Conservation (phyloP, 2,329 filamentous ascomycete genomes). For the Drechslerella dactyloides region DNA sequence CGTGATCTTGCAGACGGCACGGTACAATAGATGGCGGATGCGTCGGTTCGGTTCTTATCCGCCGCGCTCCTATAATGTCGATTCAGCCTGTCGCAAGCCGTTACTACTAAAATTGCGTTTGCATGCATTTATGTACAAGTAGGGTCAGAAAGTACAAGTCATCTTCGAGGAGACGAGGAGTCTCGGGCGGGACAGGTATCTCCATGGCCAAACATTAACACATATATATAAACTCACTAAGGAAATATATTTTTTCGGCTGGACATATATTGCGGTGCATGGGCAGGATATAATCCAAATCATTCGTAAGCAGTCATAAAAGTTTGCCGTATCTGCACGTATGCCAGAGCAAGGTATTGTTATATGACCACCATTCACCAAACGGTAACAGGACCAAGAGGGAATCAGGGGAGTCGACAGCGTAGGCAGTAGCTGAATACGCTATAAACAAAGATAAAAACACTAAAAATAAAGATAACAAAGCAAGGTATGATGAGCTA, state of each 20-base stretch:
- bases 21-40: too few relatives aligned
- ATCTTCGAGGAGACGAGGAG: too few relatives aligned
- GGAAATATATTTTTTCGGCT: neutral
- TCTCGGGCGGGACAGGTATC: too few relatives aligned
- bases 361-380: slow-evolving; percentile 23
- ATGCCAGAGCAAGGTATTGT: slow-evolving; percentile 19
- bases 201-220: too few relatives aligned
- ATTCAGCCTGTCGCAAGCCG: slow-evolving; percentile 40
- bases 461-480: slow-evolving; percentile 45
- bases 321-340: neutral
- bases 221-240: slow-evolving; percentile 1
- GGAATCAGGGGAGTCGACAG: neutral
- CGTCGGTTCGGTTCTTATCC: slow-evolving; percentile 45
- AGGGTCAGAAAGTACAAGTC: too few relatives aligned
- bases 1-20: too few relatives aligned
- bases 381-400: neutral
- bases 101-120: too few relatives aligned
- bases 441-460: slow-evolving; percentile 5
- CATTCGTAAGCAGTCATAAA: slow-evolving; percentile 48
- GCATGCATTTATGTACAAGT: too few relatives aligned
- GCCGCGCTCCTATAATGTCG: slow-evolving; percentile 41
- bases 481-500: slow-evolving; percentile 53
- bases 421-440: neutral
- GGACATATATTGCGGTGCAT: neutral
- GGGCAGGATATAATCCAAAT: slow-evolving; percentile 7